Conservation (phyloP, 2,329 filamentous ascomycete species). For the Colletotrichum cordylinicola region DNA sequence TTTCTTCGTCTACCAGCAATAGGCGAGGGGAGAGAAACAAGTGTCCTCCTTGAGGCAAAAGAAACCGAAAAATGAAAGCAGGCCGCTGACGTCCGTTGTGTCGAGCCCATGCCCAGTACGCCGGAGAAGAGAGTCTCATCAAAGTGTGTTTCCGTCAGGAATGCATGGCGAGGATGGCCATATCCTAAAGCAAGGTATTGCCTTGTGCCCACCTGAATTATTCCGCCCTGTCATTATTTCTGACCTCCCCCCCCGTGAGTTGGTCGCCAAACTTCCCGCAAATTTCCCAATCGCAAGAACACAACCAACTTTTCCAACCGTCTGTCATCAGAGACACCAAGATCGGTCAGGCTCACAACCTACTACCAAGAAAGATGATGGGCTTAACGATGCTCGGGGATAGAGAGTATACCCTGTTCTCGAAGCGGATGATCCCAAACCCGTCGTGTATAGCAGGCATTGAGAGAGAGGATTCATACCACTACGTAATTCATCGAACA, state of each 20-base stretch:
- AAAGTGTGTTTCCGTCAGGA: background rate
- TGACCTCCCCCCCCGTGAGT: background rate
- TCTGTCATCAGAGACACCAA: background rate
- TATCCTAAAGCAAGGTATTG: background rate
- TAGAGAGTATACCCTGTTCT: background rate
- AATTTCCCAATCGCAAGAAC: background rate
- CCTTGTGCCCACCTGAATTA: background rate
- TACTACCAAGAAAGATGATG: constrained; percentile 7
- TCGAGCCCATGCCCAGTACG: constrained; percentile 4
- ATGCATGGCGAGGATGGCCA: background rate
- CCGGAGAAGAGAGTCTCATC: constrained; percentile 11
- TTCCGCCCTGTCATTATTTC: background rate
- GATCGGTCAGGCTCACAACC: background rate
- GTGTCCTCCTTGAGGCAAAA: background rate
- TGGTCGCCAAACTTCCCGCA: background rate
- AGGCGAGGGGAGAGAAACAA: background rate
- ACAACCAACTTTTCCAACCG: constrained; percentile 20
- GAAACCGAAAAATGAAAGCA: background rate
- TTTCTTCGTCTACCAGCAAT: constrained; percentile 20
- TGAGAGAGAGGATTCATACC: background rate
- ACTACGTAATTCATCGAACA: constrained; percentile 11
- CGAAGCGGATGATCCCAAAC: background rate
- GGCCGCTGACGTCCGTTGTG: background rate
- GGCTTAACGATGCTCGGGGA: background rate
- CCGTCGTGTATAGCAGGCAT: background rate